These are phyloP conservation scores for Rhizopogon vinicolor DNA, from an alignment of 768 basidiomycete genomes.

Conservation along the genomic window DNA sequence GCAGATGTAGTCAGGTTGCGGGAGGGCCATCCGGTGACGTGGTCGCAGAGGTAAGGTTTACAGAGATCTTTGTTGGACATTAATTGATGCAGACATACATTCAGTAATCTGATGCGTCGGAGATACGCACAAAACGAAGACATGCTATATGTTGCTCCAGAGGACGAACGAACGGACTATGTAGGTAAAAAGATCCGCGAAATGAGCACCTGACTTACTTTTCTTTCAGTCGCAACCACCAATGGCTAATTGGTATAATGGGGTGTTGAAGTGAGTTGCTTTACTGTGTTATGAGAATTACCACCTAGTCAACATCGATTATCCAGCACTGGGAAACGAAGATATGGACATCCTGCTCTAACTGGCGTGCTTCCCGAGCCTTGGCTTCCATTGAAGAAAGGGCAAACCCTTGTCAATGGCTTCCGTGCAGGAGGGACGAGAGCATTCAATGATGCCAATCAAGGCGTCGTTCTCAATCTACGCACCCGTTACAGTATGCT, in stretches of 20 bases:
- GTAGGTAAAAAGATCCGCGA: slow-evolving; percentile 31
- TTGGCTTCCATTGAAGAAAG: slow-evolving; percentile 90
- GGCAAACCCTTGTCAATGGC: slow-evolving; percentile 66
- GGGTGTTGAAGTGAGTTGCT: slow-evolving; percentile 75
- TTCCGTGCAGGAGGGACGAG: slow-evolving; percentile 28
- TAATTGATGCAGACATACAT: slow-evolving; percentile 1
- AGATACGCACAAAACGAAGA: slow-evolving; percentile 94
- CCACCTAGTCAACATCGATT: slow-evolving; percentile 1
- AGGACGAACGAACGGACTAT: slow-evolving; percentile 90
- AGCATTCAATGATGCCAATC: slow-evolving; percentile 36
- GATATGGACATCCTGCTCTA: slow-evolving; percentile 93
- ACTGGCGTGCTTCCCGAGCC: slow-evolving; percentile 91
- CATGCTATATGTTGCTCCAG: slow-evolving; percentile 91
- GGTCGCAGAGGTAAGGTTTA: slow-evolving; percentile 73
- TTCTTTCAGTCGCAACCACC: slow-evolving; percentile 81
- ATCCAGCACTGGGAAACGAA: slow-evolving; percentile 82
- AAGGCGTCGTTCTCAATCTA: slow-evolving; percentile 79
- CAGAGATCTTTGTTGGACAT: background rate
- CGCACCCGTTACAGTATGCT: slow-evolving; percentile 63
- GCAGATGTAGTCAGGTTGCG: slow-evolving; percentile 71
- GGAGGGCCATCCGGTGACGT: slow-evolving; percentile 81
- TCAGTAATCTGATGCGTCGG: slow-evolving; percentile 76
- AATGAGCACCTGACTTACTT: background rate
- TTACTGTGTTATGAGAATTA: background rate
- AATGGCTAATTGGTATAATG: slow-evolving; percentile 92